Percentiles rank a stretch among this genome's conserved stretches.
Conservation (phyloP, 495 filamentous ascomycete genomes). For the Tuber melanosporum region DNA sequence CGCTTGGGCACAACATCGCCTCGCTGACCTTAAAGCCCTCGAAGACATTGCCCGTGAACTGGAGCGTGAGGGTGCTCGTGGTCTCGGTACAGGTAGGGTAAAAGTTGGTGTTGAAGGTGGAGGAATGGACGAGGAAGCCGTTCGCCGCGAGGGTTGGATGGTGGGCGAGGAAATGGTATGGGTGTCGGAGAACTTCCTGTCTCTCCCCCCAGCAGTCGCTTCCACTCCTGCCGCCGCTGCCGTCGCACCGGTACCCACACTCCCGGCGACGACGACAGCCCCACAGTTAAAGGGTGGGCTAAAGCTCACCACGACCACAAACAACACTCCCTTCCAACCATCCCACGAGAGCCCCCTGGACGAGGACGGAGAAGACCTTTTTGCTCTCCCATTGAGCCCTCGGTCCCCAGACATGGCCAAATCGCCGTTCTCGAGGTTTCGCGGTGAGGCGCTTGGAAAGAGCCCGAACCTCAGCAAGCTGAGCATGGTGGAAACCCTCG, state of each 20-base stretch:
- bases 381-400: conserved; percentile 38
- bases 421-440: conserved; percentile 38
- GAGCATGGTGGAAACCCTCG: background rate
- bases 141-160: conserved; percentile 42
- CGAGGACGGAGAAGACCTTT: conserved; percentile 39
- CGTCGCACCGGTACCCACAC: conserved; percentile 17
- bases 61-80: conserved; percentile 38
- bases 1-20: conserved; percentile 35
- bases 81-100: conserved; percentile 31
- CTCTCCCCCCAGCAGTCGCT: conserved; percentile 19
- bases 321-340: conserved; percentile 12
- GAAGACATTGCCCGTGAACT: conserved; percentile 40
- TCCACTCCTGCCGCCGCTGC: conserved; percentile 22
- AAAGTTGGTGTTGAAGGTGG: conserved; percentile 41
- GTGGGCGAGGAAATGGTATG: conserved; percentile 41
- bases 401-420: conserved; percentile 38
- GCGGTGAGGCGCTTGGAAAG: conserved; percentile 28
- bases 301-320: conserved; percentile 21
- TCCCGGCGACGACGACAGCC: conserved; percentile 12
- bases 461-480: background rate
- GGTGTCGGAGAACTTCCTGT: conserved; percentile 37
- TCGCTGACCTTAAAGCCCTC: conserved; percentile 34
- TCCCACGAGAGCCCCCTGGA: background rate
- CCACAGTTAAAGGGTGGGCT: background rate
- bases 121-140: conserved; percentile 41